Conservation (phyloP, 768 basidiomycete genomes). For the Myochromella boudieri region DNA sequence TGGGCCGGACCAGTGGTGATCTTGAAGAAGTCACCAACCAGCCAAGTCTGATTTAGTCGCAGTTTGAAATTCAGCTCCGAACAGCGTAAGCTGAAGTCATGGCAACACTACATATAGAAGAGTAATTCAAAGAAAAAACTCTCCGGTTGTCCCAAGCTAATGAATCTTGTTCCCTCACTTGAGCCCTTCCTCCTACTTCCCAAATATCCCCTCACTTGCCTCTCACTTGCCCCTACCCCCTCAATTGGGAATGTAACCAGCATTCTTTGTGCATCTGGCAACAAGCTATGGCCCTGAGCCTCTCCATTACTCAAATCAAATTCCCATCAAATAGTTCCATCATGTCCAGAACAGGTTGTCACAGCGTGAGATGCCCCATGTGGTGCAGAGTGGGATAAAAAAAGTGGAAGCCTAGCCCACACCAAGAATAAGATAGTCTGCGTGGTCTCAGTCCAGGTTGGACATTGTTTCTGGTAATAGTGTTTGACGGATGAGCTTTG, state of each 20-base stretch:
- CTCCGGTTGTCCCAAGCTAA: slow-evolving; percentile 67
- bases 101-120: no score
- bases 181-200: no score
- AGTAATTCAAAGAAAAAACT: no score
- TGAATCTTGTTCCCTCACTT: slow-evolving; percentile 36
- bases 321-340: slow-evolving; percentile 50
- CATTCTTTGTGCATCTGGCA: no score
- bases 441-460: no score
- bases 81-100: no score
- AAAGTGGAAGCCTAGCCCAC: slow-evolving; percentile 68
- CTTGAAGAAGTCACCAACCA: no score
- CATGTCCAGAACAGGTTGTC: slow-evolving; percentile 53
- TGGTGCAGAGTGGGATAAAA: slow-evolving; percentile 50
- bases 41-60: no score
- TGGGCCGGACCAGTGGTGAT: no score
- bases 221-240: slow-evolving; percentile 41
- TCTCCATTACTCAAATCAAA: slow-evolving; percentile 41
- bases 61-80: no score
- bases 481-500: no score
- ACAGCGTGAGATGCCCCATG: slow-evolving; percentile 42
- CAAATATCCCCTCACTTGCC: slow-evolving; percentile 36
- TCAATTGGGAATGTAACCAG: slow-evolving; percentile 58
- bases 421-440: slow-evolving; percentile 62
- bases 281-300: slow-evolving; percentile 51
- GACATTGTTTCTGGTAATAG: no score